Percentiles rank a stretch among this genome's conserved stretches.
phyloP scores from a whole-genome alignment of 23 red algal species.

The Rhodosorus marinus region DNA sequence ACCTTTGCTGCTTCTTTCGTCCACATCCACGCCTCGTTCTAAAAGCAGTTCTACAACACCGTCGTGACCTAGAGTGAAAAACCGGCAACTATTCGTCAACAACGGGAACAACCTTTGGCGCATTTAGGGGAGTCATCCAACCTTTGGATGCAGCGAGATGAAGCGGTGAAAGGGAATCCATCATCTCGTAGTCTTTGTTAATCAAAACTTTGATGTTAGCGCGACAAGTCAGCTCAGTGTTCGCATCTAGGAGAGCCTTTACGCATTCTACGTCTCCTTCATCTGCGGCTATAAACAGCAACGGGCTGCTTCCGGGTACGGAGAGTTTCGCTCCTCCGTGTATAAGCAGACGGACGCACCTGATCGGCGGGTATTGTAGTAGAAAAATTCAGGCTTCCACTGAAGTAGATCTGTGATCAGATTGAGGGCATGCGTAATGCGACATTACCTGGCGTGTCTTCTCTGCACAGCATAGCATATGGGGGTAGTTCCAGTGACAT shows the following conservation, averaged over 20 bases:
- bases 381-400: no score
- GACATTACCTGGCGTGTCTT: slow-evolving; percentile 12
- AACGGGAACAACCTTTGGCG: no score
- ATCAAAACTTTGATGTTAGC: slow-evolving; percentile 43
- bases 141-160: slow-evolving; percentile 65
- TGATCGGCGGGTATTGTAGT: no score
- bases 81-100: no score
- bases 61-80: slow-evolving; percentile 30
- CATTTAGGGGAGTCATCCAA: no score
- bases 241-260: slow-evolving; percentile 33
- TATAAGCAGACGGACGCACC: slow-evolving; percentile 40
- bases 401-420: no score
- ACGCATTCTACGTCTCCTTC: slow-evolving; percentile 42
- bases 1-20: slow-evolving; percentile 40
- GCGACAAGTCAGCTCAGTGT: slow-evolving; percentile 19
- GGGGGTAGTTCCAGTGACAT: slow-evolving; percentile 41
- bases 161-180: slow-evolving; percentile 56
- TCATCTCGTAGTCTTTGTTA: slow-evolving; percentile 42
- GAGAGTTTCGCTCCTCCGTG: slow-evolving; percentile 28
- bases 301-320: slow-evolving; percentile 28
- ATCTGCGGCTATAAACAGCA: slow-evolving; percentile 63
- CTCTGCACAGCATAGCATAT: slow-evolving; percentile 71
- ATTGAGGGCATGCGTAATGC: no score
- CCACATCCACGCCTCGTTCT: slow-evolving; percentile 46
- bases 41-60: slow-evolving; percentile 53